A percentile compares a stretch with the other conserved stretches of the same genome.
These are phyloP conservation scores for Cyanidium caldarium DNA, from an alignment of 23 red algal species.

Conservation along the genomic window DNA sequence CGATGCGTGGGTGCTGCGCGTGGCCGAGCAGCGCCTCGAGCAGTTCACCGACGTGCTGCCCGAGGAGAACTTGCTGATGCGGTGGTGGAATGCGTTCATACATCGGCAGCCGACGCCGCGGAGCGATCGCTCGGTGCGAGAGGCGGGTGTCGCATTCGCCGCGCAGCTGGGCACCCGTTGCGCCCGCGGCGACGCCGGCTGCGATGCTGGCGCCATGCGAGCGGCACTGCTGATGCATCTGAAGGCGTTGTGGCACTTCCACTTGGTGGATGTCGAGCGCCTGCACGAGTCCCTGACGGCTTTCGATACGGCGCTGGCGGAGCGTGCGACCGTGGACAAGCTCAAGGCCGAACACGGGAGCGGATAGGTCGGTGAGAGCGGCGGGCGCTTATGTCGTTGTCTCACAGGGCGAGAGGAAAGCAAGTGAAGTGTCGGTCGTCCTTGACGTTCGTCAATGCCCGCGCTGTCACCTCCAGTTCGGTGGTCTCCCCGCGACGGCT, in stretches of 20 bases:
- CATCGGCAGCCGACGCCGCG: neutral
- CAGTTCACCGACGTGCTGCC: neutral
- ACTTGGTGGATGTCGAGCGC: neutral
- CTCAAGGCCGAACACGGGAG: no score
- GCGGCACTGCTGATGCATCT: slow-evolving; percentile 1
- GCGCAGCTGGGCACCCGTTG: neutral
- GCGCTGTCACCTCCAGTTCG: no score
- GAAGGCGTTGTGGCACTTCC: neutral
- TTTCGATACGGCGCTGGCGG: neutral
- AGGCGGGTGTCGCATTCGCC: neutral
- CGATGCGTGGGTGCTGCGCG: neutral
- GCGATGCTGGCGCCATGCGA: neutral
- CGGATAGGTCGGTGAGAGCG: no score
- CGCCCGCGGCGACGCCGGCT: neutral
- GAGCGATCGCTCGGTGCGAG: neutral
- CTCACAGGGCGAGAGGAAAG: no score
- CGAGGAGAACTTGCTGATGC: neutral
- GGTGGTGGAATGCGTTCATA: neutral
- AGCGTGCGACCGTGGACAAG: no score
- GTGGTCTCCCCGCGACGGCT: no score
- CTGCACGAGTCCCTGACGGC: neutral
- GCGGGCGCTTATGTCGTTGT: no score
- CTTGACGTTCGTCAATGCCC: no score
- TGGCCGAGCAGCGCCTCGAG: neutral
- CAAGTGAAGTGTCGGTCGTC: no score